Base-by-base conservation (phyloP, 371 early-diverging fungal species). In the Zychaea mexicana region DNA sequence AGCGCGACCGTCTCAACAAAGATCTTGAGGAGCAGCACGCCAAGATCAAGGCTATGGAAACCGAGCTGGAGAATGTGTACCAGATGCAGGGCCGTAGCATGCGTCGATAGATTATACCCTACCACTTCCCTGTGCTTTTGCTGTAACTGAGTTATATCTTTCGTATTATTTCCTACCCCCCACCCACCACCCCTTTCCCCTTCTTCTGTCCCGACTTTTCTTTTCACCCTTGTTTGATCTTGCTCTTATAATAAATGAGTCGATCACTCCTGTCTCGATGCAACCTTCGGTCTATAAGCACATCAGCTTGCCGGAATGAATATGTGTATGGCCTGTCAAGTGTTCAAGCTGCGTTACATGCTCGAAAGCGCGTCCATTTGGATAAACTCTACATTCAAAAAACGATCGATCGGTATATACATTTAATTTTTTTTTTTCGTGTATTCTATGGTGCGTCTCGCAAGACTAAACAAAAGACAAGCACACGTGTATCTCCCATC, bases 1-100 rank as follows among this genome's bases (percentile, higher is more conserved):
- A 98, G 78, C 90, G 99, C 60, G 98, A 97, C 79, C 91, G 97
- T 64, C 85, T 98, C 61, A 97, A 97, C 85, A 93, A 96, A 76
- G 98, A 98, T 65, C 86, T 98, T 64, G 99, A 98, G 77, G 86
- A 89, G 55, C 94, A 96, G 74, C 98, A 97, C 78, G 88, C 88
- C 72, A 87, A 88, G 33, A 93, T 98, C 70, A 96, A 96, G 84
- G 84, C 87, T 66, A 85, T 98, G 70, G 96, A 96, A 78, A 86
- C 84, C 68, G 97, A 96, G 71, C 70, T 93, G 53, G 95, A 95
- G 39, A 58, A 58, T 19, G 38, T 58, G 24, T 58, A 58, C 17
- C 59, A 58, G 27, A 58, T 58, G 59, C 59, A 58, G 28, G 59
- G 59, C n/a, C 39, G 59, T 36, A 32, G n/a, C 32, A 58, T 58